phyloP scores from a whole-genome alignment of 176 grass and related monocot genomes.

The Phoenix roebelenii region DNA sequence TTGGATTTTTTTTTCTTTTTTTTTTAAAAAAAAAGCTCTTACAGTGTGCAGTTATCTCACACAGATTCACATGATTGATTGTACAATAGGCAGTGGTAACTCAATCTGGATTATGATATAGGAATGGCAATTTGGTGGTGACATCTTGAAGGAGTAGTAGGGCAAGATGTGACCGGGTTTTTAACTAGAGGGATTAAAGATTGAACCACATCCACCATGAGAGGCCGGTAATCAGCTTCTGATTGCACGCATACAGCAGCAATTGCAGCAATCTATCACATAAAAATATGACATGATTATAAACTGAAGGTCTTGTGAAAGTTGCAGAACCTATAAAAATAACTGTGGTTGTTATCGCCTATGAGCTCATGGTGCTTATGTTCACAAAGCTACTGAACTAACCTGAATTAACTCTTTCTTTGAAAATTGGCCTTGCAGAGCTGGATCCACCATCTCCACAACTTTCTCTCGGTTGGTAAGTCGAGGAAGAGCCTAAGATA shows the following conservation, averaged over 20 bases:
- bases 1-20: no score
- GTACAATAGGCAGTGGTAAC: no score
- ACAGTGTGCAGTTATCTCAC: no score
- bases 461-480: conserved; percentile 75
- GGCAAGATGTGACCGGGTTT: conserved; percentile 28
- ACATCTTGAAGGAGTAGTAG: conserved; percentile 40
- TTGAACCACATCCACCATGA: conserved; percentile 98
- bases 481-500: conserved; percentile 63
- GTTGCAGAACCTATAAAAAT: no score
- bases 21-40: no score
- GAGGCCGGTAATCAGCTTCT: conserved; percentile 84
- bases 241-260: conserved; percentile 86
- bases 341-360: no score
- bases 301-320: no score
- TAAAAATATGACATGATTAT: background rate
- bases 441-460: conserved; percentile 76
- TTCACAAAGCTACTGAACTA: background rate
- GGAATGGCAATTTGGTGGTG: conserved; percentile 24
- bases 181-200: conserved; percentile 88
- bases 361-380: no score
- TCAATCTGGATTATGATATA: background rate
- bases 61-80: no score
- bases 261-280: conserved; percentile 73
- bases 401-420: conserved; percentile 91
- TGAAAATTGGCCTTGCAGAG: conserved; percentile 60